Base-by-base conservation (phyloP, 148 eudicot species). In the Cornus kousa region DNA sequence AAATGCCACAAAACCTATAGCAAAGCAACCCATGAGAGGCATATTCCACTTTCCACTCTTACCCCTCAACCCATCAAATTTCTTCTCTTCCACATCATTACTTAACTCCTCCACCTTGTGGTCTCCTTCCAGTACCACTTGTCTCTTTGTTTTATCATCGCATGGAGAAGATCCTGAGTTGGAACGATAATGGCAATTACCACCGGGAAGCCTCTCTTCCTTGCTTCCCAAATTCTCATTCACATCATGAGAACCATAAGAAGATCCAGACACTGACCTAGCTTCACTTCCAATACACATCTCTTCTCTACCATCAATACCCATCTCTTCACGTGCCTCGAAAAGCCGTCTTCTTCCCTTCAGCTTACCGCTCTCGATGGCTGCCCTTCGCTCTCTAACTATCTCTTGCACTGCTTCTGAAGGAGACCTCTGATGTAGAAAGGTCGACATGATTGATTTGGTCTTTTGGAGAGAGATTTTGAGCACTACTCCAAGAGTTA, bases 261-360 rank as follows among this genome's bases (percentile, higher is more conserved):
- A 72, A 22, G 48, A 43, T 43, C 48, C 8, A 43, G 62, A 46
- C 59, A 53, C 59, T 11, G 59, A 53, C 19, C 59, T 53, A 17
- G 5, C 59, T 53, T 4, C 59, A 53, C 59, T 53, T 16, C 4
- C 59, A 14, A 11, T 53, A 53, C 59, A 53, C 12, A 53, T 53
- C 17, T 53, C 59, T 20, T 8, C 31, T 17, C 53, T 39, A 10
- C 31, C 71, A 5, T 68, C 71, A 66, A 14, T 12, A 14, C 57
- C 78, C 60, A 40, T 67, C 32, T 80, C 78, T 0, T 67, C 78
- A 28, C 9, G 14, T 7, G 39, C 83, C n/a, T 5, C 64, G 11
- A 80, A 70, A 75, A 80, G 83, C 68, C 83, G 57, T 70, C 75
- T 70, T 70, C 75, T 70, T 5, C 79, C 79, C 69, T 75, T 75